phyloP scores from a whole-genome alignment of 2,329 filamentous ascomycete genomes.

The Clonostachys rosea region DNA sequence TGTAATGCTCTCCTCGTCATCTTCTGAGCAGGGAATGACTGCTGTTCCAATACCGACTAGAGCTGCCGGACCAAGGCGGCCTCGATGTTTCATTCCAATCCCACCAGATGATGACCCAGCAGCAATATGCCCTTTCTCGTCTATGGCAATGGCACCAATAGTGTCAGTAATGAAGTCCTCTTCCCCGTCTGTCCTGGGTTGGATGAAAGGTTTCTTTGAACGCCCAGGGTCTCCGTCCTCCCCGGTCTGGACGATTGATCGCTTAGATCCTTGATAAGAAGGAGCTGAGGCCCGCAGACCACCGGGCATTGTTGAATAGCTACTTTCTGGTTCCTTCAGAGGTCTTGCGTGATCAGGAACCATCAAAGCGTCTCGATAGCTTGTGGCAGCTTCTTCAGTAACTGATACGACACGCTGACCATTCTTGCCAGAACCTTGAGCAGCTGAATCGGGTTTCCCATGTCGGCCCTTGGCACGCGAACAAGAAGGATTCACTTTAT shows the following conservation, averaged over 20 bases:
- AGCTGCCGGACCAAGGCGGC: constrained; percentile 86
- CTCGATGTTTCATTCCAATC: constrained; percentile 96
- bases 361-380: background rate
- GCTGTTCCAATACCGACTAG: constrained; percentile 88
- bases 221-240: constrained; percentile 3
- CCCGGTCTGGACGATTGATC: constrained; percentile 12
- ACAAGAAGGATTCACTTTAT: too few relatives aligned
- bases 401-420: background rate
- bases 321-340: constrained; percentile 1
- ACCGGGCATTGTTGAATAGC: background rate
- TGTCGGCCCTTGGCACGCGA: too few relatives aligned
- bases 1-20: constrained; percentile 63
- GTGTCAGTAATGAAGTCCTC: constrained; percentile 81
- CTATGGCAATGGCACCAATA: constrained; percentile 91
- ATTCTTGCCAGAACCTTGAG: too few relatives aligned
- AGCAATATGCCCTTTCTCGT: constrained; percentile 80
- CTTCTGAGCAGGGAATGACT: constrained; percentile 71
- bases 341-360: background rate
- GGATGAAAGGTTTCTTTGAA: constrained; percentile 1
- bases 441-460: too few relatives aligned
- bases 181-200: constrained; percentile 7
- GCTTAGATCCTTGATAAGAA: constrained; percentile 25
- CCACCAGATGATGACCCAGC: constrained; percentile 95
- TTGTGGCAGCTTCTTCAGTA: background rate
- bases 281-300: background rate